Base-by-base conservation (phyloP, 176 grass and related monocot genomes). In the Lolium perenne region DNA sequence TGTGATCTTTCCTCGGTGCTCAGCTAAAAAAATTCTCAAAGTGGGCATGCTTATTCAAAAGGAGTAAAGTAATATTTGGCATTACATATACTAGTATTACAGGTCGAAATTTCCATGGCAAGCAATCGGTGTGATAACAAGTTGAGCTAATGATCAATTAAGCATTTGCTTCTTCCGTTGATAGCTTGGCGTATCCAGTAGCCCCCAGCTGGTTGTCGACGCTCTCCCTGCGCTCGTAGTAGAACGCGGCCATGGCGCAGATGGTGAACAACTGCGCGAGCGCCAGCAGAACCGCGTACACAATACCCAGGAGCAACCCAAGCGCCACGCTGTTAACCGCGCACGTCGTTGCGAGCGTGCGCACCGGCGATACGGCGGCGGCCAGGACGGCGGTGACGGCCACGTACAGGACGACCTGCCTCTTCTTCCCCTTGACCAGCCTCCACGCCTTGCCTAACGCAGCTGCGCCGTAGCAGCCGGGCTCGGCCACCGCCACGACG, bases 401-500 rank as follows among this genome's bases (percentile, higher is more conserved):
- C 6, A 75, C 1, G 68, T 64, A 75, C 8, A 87, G 14, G 78
- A 62, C 0, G 56, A 21, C 26, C 8, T 50, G 68, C 6, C 14
- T 0, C 45, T 16, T 80, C 43, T 45, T 87, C 20, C 41, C 20
- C 43, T 74, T 81, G 26, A 55, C 2, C 57, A 81, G 68, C 69
- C 78, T 38, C 78, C 85, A 75, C 29, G 69, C 57, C 8, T 35
- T n/a, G 8, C 20, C 14, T 11, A 87, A 22, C n/a, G 85, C 85
- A 14, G 12, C 46, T 0, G 85, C 57, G 46, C 57, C 29, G 0
- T 55, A 29, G 78, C 69, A 75, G 1, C 85, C 78, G 10, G 26
- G 45, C 69, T 81, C 57, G 53, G 69, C 85, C 20, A 87, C 85
- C 0, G 85, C 55, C 78, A 87, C 85, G 14, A 82, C 29, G 47